phyloP scores from a whole-genome alignment of 495 filamentous ascomycete species.

The Niebla homalea region DNA sequence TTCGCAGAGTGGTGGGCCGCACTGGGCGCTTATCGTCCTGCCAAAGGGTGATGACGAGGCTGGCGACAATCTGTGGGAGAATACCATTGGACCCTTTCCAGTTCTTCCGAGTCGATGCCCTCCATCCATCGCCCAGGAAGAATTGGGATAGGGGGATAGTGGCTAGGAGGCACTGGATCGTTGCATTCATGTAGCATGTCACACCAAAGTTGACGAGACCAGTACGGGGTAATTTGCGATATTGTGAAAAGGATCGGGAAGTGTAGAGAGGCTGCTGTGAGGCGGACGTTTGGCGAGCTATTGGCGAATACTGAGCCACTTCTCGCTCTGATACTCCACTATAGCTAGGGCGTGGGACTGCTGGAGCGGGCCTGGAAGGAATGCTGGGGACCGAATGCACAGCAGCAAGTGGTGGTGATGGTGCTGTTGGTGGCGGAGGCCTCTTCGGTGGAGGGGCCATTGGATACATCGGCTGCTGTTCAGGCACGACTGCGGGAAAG shows the following conservation, averaged over 20 bases:
- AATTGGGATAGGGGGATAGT: slow-evolving; percentile 59
- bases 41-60: slow-evolving; percentile 61
- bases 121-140: slow-evolving; percentile 47
- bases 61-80: slow-evolving; percentile 61
- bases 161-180: slow-evolving; percentile 68
- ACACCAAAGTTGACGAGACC: slow-evolving; percentile 71
- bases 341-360: slow-evolving; percentile 73
- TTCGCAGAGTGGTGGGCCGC: slow-evolving; percentile 39
- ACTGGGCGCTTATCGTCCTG: slow-evolving; percentile 52
- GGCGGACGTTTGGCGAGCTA: slow-evolving; percentile 31
- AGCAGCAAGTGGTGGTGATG: slow-evolving; percentile 24
- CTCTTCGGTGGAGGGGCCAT: slow-evolving; percentile 18
- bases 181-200: slow-evolving; percentile 85
- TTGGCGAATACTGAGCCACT: slow-evolving; percentile 36
- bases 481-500: slow-evolving; percentile 56
- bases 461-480: slow-evolving; percentile 67
- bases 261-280: slow-evolving; percentile 35
- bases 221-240: slow-evolving; percentile 46
- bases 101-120: slow-evolving; percentile 44
- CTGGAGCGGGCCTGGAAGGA: slow-evolving; percentile 65
- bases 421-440: slow-evolving; percentile 25
- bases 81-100: slow-evolving; percentile 66
- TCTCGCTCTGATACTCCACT: slow-evolving; percentile 68
- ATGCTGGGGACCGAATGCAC: slow-evolving; percentile 26
- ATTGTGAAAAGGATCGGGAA: slow-evolving; percentile 28